phyloP scores from a whole-genome alignment of 1,284 basidiomycete genomes.

The Papiliotrema laurentii region DNA sequence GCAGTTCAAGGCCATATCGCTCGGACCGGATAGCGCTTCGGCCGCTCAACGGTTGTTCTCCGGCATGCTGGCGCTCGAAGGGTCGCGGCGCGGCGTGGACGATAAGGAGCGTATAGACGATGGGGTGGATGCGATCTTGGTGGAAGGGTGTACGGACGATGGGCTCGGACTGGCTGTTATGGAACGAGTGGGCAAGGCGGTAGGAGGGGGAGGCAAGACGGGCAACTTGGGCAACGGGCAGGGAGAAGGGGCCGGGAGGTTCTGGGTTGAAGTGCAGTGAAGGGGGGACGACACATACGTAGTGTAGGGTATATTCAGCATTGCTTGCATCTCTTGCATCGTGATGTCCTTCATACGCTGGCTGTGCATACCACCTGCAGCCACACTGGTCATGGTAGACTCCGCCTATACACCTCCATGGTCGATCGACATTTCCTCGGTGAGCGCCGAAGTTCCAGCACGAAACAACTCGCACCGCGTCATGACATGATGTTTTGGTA shows the following conservation, averaged over 20 bases:
- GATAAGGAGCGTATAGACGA: constrained; percentile 8
- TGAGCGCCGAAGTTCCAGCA: too few relatives aligned
- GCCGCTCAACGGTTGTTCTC: constrained; percentile 83
- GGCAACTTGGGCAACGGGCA: constrained; percentile 28
- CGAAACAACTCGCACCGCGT: too few relatives aligned
- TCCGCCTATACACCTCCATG: too few relatives aligned
- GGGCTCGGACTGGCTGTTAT: constrained; percentile 90
- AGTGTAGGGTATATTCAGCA: too few relatives aligned
- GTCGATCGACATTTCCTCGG: too few relatives aligned
- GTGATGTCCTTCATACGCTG: too few relatives aligned
- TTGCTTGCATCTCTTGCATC: too few relatives aligned
- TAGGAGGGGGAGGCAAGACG: constrained; percentile 53
- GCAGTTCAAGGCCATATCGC: constrained; percentile 42
- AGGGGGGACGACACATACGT: too few relatives aligned
- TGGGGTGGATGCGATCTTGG: constrained; percentile 77
- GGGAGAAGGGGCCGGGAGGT: constrained; percentile 8
- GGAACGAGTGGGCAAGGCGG: constrained; percentile 96
- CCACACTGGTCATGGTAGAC: too few relatives aligned
- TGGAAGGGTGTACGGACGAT: constrained; percentile 78
- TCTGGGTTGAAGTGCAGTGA: constrained; percentile 37
- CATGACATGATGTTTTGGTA: too few relatives aligned
- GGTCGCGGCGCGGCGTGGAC: not conserved
- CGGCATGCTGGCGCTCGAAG: constrained; percentile 76
- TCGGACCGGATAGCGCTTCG: constrained; percentile 67
- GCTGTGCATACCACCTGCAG: too few relatives aligned